Conservation (phyloP, 73 alveolate genomes). For the Stentor roeselii region DNA sequence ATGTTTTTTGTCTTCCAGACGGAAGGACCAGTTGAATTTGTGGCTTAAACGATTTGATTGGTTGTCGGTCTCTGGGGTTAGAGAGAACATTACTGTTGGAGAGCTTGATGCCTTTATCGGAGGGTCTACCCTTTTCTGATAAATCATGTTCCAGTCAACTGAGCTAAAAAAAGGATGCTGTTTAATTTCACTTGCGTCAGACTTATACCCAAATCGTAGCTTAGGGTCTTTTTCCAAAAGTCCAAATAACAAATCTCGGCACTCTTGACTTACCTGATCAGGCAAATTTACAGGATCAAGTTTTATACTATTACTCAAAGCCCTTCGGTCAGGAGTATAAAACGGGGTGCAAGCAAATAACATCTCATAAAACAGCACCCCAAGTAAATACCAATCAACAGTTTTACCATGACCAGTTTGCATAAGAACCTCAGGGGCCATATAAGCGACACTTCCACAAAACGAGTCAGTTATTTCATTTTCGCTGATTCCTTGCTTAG, state of each 20-base stretch:
- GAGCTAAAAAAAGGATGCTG: neutral
- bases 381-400: conserved; percentile 16
- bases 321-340: neutral
- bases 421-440: conserved; percentile 29
- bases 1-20: too few relatives aligned
- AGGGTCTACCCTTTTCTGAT: neutral
- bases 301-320: neutral
- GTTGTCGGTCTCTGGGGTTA: too few relatives aligned
- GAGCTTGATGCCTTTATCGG: neutral
- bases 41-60: too few relatives aligned
- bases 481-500: conserved; percentile 58
- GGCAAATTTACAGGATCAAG: neutral
- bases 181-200: neutral
- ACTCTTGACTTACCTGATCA: neutral
- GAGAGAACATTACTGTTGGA: too few relatives aligned
- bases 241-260: conserved; percentile 36
- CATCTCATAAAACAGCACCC: conserved; percentile 24
- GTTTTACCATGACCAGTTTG: conserved; percentile 20
- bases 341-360: conserved; percentile 24
- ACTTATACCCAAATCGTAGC: neutral
- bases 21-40: too few relatives aligned
- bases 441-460: conserved; percentile 70
- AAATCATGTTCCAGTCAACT: neutral
- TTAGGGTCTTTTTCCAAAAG: conserved; percentile 47
- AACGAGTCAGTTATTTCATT: conserved; percentile 21